phyloP scores from a whole-genome alignment of 805 yeast genomes.

The Kazachstania psychrophila region DNA sequence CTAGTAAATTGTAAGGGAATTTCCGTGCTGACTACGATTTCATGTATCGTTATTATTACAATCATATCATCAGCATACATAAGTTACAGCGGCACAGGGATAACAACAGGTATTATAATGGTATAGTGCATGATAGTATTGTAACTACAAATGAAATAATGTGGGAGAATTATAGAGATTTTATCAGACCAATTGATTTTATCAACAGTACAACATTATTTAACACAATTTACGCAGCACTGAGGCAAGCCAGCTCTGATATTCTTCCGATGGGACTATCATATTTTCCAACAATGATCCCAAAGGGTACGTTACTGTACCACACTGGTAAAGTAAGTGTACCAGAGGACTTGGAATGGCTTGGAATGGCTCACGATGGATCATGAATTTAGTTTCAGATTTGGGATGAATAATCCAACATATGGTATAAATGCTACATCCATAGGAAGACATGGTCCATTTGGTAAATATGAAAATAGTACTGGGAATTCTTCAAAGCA shows the following conservation, averaged over 20 bases:
- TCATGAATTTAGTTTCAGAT: constrained; percentile 48
- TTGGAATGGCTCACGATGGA: constrained; percentile 59
- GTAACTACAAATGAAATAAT: background rate
- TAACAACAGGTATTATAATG: no score
- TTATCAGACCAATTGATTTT: constrained; percentile 31
- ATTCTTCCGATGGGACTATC: constrained; percentile 49
- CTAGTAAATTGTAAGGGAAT: background rate
- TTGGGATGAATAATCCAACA: constrained; percentile 28
- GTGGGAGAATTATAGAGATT: constrained; percentile 19
- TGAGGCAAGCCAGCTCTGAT: constrained; percentile 44
- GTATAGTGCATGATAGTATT: no score
- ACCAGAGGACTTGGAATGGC: constrained; percentile 48
- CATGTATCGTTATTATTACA: background rate
- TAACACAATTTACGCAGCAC: constrained; percentile 44
- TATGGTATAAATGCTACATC: constrained; percentile 15
- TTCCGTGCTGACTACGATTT: background rate
- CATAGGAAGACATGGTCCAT: constrained; percentile 6
- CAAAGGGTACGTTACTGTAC: constrained; percentile 48
- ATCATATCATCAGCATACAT: background rate
- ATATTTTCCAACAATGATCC: constrained; percentile 51
- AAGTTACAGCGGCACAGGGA: background rate
- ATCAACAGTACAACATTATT: constrained; percentile 47
- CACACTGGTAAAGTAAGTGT: constrained; percentile 41
- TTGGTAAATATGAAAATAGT: background rate
- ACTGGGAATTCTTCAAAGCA: background rate